Evolutionary conservation across 164 flowering plant genomes (phyloP).

Genomic region (Macadamia integrifolia): DNA sequence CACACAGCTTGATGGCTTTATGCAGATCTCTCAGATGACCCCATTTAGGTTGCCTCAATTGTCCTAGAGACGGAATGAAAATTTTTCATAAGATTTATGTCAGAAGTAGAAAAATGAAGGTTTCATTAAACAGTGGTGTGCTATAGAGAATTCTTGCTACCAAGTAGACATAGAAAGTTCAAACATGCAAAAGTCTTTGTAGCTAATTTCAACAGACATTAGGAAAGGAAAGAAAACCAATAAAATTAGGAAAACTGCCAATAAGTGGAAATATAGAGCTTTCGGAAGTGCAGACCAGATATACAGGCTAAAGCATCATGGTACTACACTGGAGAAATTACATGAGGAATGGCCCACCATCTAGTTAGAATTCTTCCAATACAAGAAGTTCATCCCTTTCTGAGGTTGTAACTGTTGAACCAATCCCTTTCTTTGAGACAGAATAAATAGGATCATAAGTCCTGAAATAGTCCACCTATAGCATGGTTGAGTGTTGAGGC

Average conservation of each 20-base stretch:
- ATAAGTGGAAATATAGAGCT: neutral
- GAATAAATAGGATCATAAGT: too few relatives aligned
- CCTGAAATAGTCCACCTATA: too few relatives aligned
- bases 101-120: too few relatives aligned
- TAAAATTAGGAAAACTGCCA: neutral
- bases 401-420: too few relatives aligned
- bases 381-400: too few relatives aligned
- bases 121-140: neutral
- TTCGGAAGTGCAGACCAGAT: neutral
- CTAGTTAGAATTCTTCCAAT: neutral
- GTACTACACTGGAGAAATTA: neutral
- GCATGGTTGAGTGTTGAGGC: too few relatives aligned
- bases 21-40: slow-evolving; percentile 84
- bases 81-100: neutral
- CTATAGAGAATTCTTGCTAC: neutral
- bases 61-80: slow-evolving; percentile 37
- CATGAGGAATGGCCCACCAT: neutral
- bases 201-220: slow-evolving; percentile 1
- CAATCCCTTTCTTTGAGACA: too few relatives aligned
- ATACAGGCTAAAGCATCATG: neutral
- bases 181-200: neutral
- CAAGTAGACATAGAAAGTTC: neutral
- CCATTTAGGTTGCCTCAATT: slow-evolving; percentile 72
- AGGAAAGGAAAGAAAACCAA: neutral
- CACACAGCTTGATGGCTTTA: slow-evolving; percentile 74